Evolutionary conservation across 768 basidiomycete genomes (phyloP).

Genomic region (Sistotremastrum niveocremeum): DNA sequence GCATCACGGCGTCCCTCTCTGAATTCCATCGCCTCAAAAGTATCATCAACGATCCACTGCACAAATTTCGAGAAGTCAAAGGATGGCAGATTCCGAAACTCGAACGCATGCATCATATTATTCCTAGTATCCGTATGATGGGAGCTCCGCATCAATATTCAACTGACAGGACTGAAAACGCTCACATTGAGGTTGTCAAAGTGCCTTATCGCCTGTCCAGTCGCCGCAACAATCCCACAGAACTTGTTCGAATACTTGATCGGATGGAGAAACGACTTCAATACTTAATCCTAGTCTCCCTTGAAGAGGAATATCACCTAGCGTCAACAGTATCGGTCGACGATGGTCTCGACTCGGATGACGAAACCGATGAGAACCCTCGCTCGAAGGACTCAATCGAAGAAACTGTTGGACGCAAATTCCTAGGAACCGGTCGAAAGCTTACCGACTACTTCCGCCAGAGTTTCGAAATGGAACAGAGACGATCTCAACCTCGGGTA

Average conservation of each 20-base stretch:
- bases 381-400: not conserved
- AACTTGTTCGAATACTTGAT: constrained; percentile 22
- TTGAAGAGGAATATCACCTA: constrained; percentile 1
- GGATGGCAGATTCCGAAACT: constrained; percentile 30
- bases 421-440: not conserved
- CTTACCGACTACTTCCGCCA: not conserved
- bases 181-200: constrained; percentile 21
- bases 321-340: not conserved
- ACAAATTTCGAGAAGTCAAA: constrained; percentile 24
- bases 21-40: not conserved
- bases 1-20: no score
- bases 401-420: not conserved
- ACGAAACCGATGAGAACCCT: not conserved
- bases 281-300: constrained; percentile 17
- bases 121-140: constrained; percentile 2
- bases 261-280: constrained; percentile 15
- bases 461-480: not conserved
- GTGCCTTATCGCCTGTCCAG: constrained; percentile 14
- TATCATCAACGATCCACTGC: constrained; percentile 12
- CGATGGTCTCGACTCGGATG: constrained; percentile 5
- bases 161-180: constrained; percentile 21
- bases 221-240: constrained; percentile 21
- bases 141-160: constrained; percentile 24
- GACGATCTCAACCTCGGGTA: not conserved
- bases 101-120: constrained; percentile 23